Conservation (phyloP, 768 basidiomycete species). For the Clavulina sp. region DNA sequence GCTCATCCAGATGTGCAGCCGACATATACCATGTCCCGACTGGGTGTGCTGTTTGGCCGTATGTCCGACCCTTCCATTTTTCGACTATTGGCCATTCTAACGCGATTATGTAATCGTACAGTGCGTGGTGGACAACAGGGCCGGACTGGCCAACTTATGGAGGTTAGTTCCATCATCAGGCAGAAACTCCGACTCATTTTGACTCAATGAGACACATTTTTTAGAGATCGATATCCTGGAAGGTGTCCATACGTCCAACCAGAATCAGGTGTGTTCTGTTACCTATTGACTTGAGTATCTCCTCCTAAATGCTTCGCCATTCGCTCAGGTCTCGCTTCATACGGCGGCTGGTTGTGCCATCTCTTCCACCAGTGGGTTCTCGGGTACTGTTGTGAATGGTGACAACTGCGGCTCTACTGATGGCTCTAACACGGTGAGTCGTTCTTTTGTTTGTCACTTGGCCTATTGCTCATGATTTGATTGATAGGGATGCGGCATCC, state of each 20-base stretch:
- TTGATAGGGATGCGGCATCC: slow-evolving; percentile 53
- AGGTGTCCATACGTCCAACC: slow-evolving; percentile 53
- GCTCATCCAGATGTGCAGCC: slow-evolving; percentile 32
- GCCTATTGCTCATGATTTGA: neutral
- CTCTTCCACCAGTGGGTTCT: slow-evolving; percentile 30
- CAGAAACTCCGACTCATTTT: neutral
- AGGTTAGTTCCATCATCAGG: slow-evolving; percentile 7
- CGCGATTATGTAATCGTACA: neutral
- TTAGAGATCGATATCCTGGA: slow-evolving; percentile 75
- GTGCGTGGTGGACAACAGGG: slow-evolving; percentile 16
- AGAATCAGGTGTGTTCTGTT: neutral
- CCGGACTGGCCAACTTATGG: slow-evolving; percentile 35
- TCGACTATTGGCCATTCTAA: neutral
- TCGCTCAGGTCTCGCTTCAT: slow-evolving; percentile 71
- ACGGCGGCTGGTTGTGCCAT: slow-evolving; percentile 55
- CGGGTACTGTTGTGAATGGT: slow-evolving; percentile 25
- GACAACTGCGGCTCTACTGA: neutral
- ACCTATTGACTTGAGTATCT: neutral
- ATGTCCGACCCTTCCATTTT: neutral
- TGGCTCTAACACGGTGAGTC: neutral
- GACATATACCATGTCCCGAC: slow-evolving; percentile 78
- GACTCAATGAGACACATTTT: neutral
- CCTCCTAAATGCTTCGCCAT: slow-evolving; percentile 20
- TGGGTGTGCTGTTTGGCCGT: slow-evolving; percentile 47
- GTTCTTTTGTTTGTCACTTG: neutral